Percentiles rank a stretch among this genome's conserved stretches.
phyloP scores from a whole-genome alignment of 345 rosid species.

The Moricandia arvensis region DNA sequence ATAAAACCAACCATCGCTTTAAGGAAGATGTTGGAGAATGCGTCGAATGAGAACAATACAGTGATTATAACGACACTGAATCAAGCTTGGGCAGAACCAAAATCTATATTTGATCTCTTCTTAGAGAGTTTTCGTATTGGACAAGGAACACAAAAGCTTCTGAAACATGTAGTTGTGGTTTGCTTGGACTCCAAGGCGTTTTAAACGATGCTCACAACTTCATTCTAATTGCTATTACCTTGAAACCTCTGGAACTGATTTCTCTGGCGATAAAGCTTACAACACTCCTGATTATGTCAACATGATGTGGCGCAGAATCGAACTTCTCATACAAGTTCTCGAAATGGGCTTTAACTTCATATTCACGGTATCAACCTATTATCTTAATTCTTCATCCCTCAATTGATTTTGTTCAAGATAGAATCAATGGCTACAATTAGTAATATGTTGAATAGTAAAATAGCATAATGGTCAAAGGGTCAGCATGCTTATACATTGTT shows the following conservation, averaged over 20 bases:
- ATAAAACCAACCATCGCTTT: slow-evolving; percentile 9
- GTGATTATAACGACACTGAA: slow-evolving; percentile 69
- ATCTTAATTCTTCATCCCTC: neutral
- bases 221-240: slow-evolving; percentile 51
- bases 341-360: slow-evolving; percentile 63
- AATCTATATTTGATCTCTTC: slow-evolving; percentile 59
- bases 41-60: slow-evolving; percentile 44
- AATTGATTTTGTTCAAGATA: neutral
- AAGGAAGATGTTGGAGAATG: slow-evolving; percentile 19
- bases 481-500: neutral
- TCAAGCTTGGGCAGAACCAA: slow-evolving; percentile 68
- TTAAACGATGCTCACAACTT: slow-evolving; percentile 41
- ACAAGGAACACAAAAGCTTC: slow-evolving; percentile 42
- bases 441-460: neutral
- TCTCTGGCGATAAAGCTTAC: slow-evolving; percentile 50
- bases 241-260: slow-evolving; percentile 38
- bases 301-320: slow-evolving; percentile 78
- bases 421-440: neutral
- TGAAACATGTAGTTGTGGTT: slow-evolving; percentile 56
- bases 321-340: slow-evolving; percentile 50
- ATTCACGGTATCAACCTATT: slow-evolving; percentile 53
- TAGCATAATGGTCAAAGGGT: neutral
- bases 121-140: slow-evolving; percentile 59
- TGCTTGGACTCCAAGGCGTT: slow-evolving; percentile 58
- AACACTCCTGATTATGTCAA: slow-evolving; percentile 55